Percentiles rank a stretch among this genome's conserved stretches.
Evolutionary conservation across 352 stramenopile genomes (phyloP).

Genomic region (Phytophthora tentaculata): DNA sequence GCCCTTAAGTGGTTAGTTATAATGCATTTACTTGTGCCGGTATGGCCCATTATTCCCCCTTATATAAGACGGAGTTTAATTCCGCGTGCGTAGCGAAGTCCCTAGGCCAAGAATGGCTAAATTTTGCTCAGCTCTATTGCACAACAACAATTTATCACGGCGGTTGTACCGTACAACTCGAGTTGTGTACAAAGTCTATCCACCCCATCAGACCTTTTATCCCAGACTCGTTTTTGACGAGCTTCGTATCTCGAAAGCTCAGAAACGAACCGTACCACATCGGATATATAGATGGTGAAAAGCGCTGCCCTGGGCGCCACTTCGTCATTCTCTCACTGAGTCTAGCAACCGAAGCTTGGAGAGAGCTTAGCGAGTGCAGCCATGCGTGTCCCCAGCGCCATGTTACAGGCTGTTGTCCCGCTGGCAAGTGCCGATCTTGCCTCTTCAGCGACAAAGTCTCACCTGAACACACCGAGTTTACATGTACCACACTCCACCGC

Average conservation of each 20-base stretch:
- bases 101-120: too few relatives aligned
- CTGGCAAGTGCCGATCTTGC: background rate
- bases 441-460: background rate
- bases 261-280: background rate
- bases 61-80: too few relatives aligned
- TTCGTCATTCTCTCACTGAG: background rate
- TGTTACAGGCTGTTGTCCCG: background rate
- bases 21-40: too few relatives aligned
- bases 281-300: background rate
- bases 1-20: too few relatives aligned
- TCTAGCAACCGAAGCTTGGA: background rate
- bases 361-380: background rate
- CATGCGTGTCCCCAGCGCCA: background rate
- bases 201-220: background rate
- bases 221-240: background rate
- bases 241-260: too few relatives aligned
- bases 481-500: too few relatives aligned
- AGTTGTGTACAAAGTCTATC: too few relatives aligned
- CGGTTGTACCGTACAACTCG: too few relatives aligned
- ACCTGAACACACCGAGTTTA: background rate
- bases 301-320: background rate
- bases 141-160: too few relatives aligned
- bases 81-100: too few relatives aligned
- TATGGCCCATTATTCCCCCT: too few relatives aligned
- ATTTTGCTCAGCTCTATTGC: too few relatives aligned